Conservation (phyloP, 2,329 filamentous ascomycete genomes). For the Neophaeococcomyces mojaviensis region DNA sequence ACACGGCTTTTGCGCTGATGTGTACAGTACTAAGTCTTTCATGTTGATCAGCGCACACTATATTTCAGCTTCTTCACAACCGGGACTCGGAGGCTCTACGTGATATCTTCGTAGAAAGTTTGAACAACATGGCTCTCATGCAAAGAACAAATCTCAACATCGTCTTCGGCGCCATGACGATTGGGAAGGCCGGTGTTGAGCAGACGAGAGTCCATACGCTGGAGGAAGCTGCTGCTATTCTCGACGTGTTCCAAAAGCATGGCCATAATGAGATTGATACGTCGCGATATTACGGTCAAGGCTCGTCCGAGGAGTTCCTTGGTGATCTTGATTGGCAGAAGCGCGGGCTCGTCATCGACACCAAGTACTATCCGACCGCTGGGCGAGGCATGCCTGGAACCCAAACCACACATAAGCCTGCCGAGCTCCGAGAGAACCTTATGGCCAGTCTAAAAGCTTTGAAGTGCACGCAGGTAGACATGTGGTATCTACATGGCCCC, state of each 20-base stretch:
- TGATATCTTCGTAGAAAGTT: too few relatives aligned
- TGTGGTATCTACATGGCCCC: conserved; percentile 46
- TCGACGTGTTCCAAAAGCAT: conserved; percentile 26
- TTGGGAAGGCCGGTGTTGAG: conserved; percentile 6
- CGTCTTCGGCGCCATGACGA: conserved; percentile 10
- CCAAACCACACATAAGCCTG: conserved; percentile 27
- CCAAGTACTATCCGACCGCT: conserved; percentile 35
- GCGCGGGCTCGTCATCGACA: conserved; percentile 36
- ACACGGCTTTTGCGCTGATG: too few relatives aligned
- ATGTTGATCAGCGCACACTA: too few relatives aligned
- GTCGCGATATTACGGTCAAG: conserved; percentile 26
- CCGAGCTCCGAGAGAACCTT: conserved; percentile 26
- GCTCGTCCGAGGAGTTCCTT: conserved; percentile 34
- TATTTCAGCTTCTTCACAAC: too few relatives aligned
- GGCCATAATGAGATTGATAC: conserved; percentile 28
- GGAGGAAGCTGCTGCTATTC: conserved; percentile 20
- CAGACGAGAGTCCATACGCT: conserved; percentile 11
- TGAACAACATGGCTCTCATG: conserved; percentile 1
- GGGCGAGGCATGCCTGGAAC: conserved; percentile 18
- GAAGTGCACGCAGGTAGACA: conserved; percentile 35
- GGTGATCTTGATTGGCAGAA: conserved; percentile 33
- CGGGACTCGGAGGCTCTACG: too few relatives aligned
- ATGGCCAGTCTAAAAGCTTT: conserved; percentile 30
- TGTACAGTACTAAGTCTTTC: too few relatives aligned
- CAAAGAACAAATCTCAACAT: neutral